Evolutionary conservation across 805 yeast genomes (phyloP).

Genomic region (Kuraishia cidri): DNA sequence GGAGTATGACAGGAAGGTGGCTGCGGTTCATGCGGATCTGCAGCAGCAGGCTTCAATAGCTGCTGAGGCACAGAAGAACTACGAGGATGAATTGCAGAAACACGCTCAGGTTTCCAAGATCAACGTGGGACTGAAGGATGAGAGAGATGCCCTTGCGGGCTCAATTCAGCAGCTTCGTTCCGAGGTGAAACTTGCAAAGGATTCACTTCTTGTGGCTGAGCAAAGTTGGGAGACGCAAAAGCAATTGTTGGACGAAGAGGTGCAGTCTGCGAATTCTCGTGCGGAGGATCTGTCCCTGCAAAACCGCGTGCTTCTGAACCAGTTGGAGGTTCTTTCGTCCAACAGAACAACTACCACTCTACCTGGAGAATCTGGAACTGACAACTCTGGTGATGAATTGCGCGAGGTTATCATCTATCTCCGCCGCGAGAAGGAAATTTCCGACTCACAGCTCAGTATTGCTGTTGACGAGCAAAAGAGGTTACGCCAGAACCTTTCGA

Average conservation of each 20-base stretch:
- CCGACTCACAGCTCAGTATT: constrained; percentile 48
- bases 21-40: constrained; percentile 23
- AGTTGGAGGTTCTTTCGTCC: constrained; percentile 31
- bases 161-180: background rate
- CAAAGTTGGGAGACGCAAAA: constrained; percentile 37
- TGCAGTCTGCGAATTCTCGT: constrained; percentile 33
- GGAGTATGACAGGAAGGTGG: constrained; percentile 19
- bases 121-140: constrained; percentile 13
- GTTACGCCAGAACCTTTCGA: constrained; percentile 39
- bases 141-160: constrained; percentile 11
- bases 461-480: constrained; percentile 44
- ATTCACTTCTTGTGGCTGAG: constrained; percentile 16
- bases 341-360: too few species aligned
- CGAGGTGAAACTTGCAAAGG: background rate
- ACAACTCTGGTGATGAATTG: constrained; percentile 19
- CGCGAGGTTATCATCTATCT: constrained; percentile 51
- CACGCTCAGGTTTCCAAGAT: constrained; percentile 33
- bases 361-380: too few species aligned
- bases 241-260: constrained; percentile 31
- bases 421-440: constrained; percentile 68
- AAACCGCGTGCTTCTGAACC: constrained; percentile 58
- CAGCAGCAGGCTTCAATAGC: constrained; percentile 37
- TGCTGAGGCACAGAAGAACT: constrained; percentile 40
- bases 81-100: constrained; percentile 43
- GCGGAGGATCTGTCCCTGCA: constrained; percentile 55